A percentile compares a stretch with the other conserved stretches of the same genome.
These are phyloP conservation scores for Cordyceps javanica DNA, from an alignment of 2,329 filamentous ascomycete genomes.

Conservation along the genomic window DNA sequence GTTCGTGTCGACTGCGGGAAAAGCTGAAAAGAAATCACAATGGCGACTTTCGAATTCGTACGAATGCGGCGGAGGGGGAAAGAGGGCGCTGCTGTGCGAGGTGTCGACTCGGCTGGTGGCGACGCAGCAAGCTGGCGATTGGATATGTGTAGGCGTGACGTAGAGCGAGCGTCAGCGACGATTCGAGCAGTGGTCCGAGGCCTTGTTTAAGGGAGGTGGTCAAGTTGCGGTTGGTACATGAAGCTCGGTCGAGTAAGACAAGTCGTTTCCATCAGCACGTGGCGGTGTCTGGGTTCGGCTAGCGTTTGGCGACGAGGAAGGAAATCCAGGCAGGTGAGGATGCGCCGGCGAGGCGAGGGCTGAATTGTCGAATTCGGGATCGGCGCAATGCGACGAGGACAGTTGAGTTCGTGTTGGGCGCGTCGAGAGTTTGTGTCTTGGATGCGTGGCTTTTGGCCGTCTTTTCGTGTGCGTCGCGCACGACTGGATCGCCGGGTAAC, in stretches of 20 bases:
- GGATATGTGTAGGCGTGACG: neutral
- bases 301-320: neutral
- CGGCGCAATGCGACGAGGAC: neutral
- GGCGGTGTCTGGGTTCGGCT: neutral
- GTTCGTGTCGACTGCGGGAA: neutral
- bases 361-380: neutral
- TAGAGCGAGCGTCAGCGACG: neutral
- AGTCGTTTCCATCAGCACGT: neutral
- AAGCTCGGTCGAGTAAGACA: neutral
- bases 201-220: neutral
- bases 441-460: conserved; percentile 1
- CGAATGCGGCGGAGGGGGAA: neutral
- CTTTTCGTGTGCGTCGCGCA: neutral
- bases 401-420: neutral
- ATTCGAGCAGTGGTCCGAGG: neutral
- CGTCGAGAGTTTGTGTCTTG: neutral
- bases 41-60: neutral
- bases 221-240: neutral
- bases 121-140: neutral
- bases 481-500: neutral
- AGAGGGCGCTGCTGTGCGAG: conserved; percentile 1
- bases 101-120: conserved; percentile 4
- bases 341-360: neutral
- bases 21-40: neutral
- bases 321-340: neutral